Evolutionary conservation across 495 filamentous ascomycete species (phyloP).

Genomic region (Hamigera avellanea): DNA sequence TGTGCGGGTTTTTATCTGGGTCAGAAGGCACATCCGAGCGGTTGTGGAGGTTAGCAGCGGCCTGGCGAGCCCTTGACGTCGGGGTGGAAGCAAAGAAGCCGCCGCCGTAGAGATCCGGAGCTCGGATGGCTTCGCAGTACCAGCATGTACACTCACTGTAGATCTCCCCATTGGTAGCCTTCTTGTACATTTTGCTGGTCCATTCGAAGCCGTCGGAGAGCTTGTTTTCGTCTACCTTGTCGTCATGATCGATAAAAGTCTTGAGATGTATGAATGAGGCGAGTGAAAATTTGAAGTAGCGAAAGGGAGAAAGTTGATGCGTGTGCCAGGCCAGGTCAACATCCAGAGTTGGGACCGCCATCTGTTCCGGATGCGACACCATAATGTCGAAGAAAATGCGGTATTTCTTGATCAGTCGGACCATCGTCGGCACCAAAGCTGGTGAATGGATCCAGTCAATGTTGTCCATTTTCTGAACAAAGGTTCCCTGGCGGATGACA

Average conservation of each 20-base stretch:
- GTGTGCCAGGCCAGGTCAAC: constrained; percentile 78
- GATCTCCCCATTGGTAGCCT: constrained; percentile 42
- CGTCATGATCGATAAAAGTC: constrained; percentile 73
- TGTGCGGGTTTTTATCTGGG: constrained; percentile 54
- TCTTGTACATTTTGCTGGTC: constrained; percentile 61
- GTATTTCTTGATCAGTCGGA: constrained; percentile 58
- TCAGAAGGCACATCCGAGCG: constrained; percentile 41
- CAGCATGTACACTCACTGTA: constrained; percentile 84
- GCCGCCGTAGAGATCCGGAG: constrained; percentile 38
- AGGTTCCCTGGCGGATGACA: constrained; percentile 68
- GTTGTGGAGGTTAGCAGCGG: constrained; percentile 40
- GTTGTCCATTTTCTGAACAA: constrained; percentile 72
- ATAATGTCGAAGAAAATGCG: constrained; percentile 59
- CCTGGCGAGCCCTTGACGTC: constrained; percentile 19
- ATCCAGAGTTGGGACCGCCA: constrained; percentile 73
- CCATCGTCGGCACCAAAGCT: constrained; percentile 50
- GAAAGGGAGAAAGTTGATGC: constrained; percentile 48
- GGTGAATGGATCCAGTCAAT: constrained; percentile 70
- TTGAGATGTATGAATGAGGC: background rate
- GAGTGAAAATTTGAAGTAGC: constrained; percentile 48
- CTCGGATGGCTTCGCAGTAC: constrained; percentile 77
- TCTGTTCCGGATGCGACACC: constrained; percentile 32
- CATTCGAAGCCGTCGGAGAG: constrained; percentile 58
- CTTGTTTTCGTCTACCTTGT: constrained; percentile 59
- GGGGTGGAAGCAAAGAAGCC: constrained; percentile 15